phyloP scores from a whole-genome alignment of 176 grass and related monocot genomes.

The Musa schizocarpa region DNA sequence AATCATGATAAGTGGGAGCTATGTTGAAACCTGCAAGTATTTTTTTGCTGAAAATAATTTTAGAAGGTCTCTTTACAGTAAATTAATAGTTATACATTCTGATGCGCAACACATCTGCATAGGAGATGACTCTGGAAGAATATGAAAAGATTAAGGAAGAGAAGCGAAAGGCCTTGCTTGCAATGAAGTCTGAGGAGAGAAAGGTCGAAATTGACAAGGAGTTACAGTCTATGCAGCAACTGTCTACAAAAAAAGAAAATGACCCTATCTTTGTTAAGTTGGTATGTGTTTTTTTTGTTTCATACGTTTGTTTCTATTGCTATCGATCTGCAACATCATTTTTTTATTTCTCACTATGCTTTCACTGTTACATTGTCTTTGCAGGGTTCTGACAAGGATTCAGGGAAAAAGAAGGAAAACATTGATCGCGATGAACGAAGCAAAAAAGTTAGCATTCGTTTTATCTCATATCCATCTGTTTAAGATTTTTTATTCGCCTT shows the following conservation, averaged over 20 bases:
- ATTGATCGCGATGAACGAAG: slow-evolving; percentile 5
- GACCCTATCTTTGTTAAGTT: slow-evolving; percentile 13
- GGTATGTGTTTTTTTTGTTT: not conserved
- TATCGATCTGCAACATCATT: not conserved
- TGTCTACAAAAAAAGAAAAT: slow-evolving; percentile 4
- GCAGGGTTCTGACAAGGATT: slow-evolving; percentile 11
- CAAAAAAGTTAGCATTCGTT: slow-evolving; percentile 2
- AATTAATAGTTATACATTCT: no score
- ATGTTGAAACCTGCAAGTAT: no score
- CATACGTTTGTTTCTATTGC: not conserved
- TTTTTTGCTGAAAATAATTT: no score
- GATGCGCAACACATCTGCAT: not conserved
- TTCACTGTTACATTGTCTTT: not conserved
- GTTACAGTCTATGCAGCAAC: slow-evolving; percentile 16
- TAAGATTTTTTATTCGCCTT: not conserved
- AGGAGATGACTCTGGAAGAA: slow-evolving; percentile 18
- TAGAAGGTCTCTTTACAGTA: no score
- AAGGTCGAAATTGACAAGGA: slow-evolving; percentile 18
- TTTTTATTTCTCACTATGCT: no score
- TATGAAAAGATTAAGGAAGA: slow-evolving; percentile 12
- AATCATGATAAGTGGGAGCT: no score
- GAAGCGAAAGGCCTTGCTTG: slow-evolving; percentile 11
- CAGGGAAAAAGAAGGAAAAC: slow-evolving; percentile 1
- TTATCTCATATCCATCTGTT: not conserved
- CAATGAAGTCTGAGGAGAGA: slow-evolving; percentile 8